Evolutionary conservation across 1,284 basidiomycete genomes (phyloP).

Genomic region (Melampsora larici-populina): DNA sequence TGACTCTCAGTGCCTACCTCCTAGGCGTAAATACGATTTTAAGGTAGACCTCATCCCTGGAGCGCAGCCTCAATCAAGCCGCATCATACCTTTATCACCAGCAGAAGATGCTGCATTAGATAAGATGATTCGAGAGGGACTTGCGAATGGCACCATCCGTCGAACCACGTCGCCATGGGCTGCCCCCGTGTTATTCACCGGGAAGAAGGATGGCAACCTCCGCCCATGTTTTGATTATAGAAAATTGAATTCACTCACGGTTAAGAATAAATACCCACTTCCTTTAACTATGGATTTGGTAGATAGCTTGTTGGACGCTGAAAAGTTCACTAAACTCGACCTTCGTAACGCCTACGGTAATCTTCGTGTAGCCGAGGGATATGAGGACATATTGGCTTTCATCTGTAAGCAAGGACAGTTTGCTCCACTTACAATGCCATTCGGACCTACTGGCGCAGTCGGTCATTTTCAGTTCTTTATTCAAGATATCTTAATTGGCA

Average conservation of each 20-base stretch:
- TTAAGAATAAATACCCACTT: background rate
- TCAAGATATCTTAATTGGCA: too few relatives aligned
- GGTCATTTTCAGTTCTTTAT: conserved; percentile 9
- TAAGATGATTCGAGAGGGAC: background rate
- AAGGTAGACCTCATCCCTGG: background rate
- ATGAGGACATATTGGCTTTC: background rate
- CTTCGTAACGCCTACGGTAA: conserved; percentile 1
- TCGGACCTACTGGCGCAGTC: background rate
- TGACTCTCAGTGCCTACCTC: background rate
- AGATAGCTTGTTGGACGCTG: background rate
- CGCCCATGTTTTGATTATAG: too few relatives aligned
- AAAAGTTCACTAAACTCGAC: conserved; percentile 4
- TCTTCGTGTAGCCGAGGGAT: background rate
- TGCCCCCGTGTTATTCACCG: too few relatives aligned
- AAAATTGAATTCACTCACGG: too few relatives aligned
- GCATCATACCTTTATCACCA: background rate
- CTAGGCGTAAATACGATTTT: background rate
- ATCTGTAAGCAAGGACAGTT: background rate
- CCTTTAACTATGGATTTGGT: background rate
- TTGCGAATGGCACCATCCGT: background rate
- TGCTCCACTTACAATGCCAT: conserved; percentile 9
- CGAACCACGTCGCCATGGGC: conserved; percentile 2
- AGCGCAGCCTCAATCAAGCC: background rate
- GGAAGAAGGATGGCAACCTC: too few relatives aligned
- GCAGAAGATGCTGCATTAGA: background rate